Conservation (phyloP, 257 asterid species). For the Lycium ferocissimum region DNA sequence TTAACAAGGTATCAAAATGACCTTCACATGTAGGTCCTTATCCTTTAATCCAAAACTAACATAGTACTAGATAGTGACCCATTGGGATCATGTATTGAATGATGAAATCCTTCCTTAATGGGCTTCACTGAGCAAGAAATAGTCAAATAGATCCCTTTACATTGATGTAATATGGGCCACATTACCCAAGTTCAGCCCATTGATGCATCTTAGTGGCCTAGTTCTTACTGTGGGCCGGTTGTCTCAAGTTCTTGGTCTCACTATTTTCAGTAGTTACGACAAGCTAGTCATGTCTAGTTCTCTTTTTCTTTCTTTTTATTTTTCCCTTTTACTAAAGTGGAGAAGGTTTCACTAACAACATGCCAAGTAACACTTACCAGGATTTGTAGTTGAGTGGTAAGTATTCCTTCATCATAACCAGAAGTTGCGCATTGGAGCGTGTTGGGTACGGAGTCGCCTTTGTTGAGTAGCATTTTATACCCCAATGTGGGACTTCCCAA, state of each 20-base stretch:
- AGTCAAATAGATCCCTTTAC: not conserved
- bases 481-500: not conserved
- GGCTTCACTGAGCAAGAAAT: conserved; percentile 9
- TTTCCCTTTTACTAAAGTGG: not conserved
- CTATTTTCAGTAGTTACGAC: not conserved
- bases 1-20: no score
- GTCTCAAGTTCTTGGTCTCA: not conserved
- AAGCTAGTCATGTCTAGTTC: not conserved
- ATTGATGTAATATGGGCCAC: not conserved
- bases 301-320: not conserved
- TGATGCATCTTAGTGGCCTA: not conserved
- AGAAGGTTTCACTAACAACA: not conserved
- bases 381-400: not conserved
- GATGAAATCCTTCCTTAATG: not conserved
- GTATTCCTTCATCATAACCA: not conserved
- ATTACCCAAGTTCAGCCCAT: conserved; percentile 5
- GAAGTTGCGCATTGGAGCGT: not conserved
- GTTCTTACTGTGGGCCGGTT: not conserved
- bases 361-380: not conserved
- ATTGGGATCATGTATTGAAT: not conserved
- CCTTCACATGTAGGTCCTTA: not conserved
- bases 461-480: not conserved
- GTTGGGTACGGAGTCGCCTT: not conserved
- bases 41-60: not conserved
- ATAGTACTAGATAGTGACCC: not conserved